Conservation (phyloP, 2,329 filamentous ascomycete species). For the Hypoxylon sp. region DNA sequence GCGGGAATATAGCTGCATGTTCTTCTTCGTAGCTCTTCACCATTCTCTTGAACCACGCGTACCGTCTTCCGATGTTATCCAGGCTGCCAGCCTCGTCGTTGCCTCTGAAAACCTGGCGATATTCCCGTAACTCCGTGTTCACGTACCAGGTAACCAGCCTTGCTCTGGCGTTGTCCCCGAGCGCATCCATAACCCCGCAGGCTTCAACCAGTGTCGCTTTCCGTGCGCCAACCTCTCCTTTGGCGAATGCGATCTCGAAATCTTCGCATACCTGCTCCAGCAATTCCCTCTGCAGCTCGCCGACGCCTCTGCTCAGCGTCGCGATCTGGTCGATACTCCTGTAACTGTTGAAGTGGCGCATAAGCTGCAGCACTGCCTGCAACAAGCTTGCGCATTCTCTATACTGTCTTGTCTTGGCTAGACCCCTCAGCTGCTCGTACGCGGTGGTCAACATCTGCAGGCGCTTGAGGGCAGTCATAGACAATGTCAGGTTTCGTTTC, state of each 20-base stretch:
- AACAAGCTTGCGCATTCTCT: slow-evolving; percentile 92
- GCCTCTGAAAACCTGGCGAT: slow-evolving; percentile 92
- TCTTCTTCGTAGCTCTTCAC: slow-evolving; percentile 96
- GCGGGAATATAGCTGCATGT: slow-evolving; percentile 86
- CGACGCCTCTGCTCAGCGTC: slow-evolving; percentile 87
- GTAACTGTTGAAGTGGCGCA: slow-evolving; percentile 98
- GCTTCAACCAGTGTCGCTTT: slow-evolving; percentile 81
- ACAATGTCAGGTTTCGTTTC: slow-evolving; percentile 94
- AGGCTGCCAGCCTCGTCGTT: slow-evolving; percentile 96
- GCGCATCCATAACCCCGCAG: slow-evolving; percentile 91
- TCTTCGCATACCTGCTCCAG: slow-evolving; percentile 99
- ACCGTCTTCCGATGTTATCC: slow-evolving; percentile 94
- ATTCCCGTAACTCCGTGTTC: slow-evolving; percentile 95
- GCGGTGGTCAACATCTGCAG: slow-evolving; percentile 98
- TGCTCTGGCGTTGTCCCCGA: slow-evolving; percentile 85
- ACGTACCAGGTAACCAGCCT: slow-evolving; percentile 95
- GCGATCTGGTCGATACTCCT: slow-evolving; percentile 98
- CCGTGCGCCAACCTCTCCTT: slow-evolving; percentile 78
- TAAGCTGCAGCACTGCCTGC: slow-evolving; percentile 94
- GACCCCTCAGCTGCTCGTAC: slow-evolving; percentile 90
- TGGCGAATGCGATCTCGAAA: slow-evolving; percentile 94
- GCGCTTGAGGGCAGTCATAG: slow-evolving; percentile 96
- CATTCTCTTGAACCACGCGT: slow-evolving; percentile 96
- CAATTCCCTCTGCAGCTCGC: slow-evolving; percentile 90
- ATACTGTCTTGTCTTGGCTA: slow-evolving; percentile 89